Evolutionary conservation across 2,329 filamentous ascomycete species (phyloP), one percentile per base, ranked within the genome.

Genomic region (Penicillium sp.): DNA sequence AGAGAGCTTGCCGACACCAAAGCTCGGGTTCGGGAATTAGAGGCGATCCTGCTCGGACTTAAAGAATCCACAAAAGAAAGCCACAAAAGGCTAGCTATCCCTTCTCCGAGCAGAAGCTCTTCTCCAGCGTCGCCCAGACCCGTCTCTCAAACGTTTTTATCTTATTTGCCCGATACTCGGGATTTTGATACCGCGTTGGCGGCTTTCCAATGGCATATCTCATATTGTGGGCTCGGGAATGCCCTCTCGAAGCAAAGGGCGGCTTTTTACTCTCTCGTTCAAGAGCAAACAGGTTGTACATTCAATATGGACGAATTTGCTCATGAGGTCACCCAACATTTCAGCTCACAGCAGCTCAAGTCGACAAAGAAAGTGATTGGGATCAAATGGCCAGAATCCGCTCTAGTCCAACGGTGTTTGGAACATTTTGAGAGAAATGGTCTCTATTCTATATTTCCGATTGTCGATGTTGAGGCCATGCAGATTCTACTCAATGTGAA

Each of bases 361-460:
- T 44, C 53, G 4, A 45, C 43, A 5, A 58, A 53, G n/a, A 58
- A 39, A 40, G n/a, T 41, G 1, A 40, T 59, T 6, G 40, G 44
- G 5, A 48, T 56, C 4, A 65, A 64, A 55, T 68, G 63, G 65
- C 66, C 67, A 0, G 36, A 55, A 0, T 27, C 27, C 1, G 8
- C 47, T 23, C 43, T 69, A 6, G 59, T 66, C 16, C 58, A 62
- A 34, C 39, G 38, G 39, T 67, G 55, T 11, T 47, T 69, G 11
- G 47, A 67, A 7, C 60, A 69, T 41, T 69, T 55, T 33, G 39
- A 53, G 2, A 60, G 25, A 21, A 62, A 58, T 36, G 59, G 62
- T 5, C 57, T 69, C 7, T 69, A 69, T 47, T 66, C 65, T 2
- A 57, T 69, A 16, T 68, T 68, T 23, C 67, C 66, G 0, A 53